Percentiles rank a stretch among this genome's conserved stretches.
phyloP scores from a whole-genome alignment of 2,329 filamentous ascomycete species.

The Cladosporium sp. region DNA sequence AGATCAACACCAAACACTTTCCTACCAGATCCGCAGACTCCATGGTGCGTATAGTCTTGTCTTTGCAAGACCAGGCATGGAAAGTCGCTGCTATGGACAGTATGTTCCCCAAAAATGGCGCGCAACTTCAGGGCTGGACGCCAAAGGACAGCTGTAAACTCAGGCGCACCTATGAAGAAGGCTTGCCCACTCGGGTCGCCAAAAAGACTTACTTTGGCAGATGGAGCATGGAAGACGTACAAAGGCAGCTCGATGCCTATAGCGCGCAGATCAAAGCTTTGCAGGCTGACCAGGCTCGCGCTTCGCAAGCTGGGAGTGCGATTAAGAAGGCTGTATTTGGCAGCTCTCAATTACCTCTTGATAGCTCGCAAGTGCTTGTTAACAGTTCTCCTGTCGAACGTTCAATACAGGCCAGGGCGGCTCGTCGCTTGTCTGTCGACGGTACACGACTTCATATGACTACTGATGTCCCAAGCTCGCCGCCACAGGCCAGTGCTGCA shows the following conservation, averaged over 20 bases:
- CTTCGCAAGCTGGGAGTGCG: not conserved
- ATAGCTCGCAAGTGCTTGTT: constrained; percentile 1
- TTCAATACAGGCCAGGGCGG: constrained; percentile 8
- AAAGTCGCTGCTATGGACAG: constrained; percentile 2
- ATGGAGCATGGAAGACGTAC: constrained; percentile 2
- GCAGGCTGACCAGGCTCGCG: not conserved
- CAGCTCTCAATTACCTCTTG: constrained; percentile 1
- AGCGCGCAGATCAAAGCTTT: not conserved
- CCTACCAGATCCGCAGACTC: not conserved
- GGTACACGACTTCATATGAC: not conserved
- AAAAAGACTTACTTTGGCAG: constrained; percentile 1
- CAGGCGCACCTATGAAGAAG: not conserved
- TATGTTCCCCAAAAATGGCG: constrained; percentile 2
- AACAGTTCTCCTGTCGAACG: constrained; percentile 9
- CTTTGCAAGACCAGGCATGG: constrained; percentile 6
- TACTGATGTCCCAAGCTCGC: constrained; percentile 1
- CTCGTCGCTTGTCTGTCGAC: not conserved
- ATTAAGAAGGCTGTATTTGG: not conserved
- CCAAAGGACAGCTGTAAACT: constrained; percentile 11
- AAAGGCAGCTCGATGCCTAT: constrained; percentile 6
- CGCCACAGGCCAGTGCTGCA: not conserved
- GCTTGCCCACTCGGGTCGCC: not conserved
- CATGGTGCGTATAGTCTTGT: not conserved
- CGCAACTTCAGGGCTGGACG: constrained; percentile 5
- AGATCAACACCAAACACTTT: not conserved